Evolutionary conservation across 768 basidiomycete species (phyloP), one percentile per base, ranked within the genome.

Genomic region (Mycena pura): DNA sequence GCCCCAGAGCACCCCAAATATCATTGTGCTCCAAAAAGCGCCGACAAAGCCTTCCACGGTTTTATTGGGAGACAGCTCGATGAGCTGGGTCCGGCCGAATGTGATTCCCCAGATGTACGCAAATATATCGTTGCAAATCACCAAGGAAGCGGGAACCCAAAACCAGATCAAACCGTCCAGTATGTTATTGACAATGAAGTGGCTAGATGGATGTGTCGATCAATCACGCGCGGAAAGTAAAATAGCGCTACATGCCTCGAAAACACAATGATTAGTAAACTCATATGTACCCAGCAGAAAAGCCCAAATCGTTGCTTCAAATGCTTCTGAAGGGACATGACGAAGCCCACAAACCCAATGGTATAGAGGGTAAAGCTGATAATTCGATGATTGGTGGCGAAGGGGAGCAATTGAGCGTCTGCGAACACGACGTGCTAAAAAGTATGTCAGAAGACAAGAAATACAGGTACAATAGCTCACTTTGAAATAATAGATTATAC

Each of bases 211-310:
- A 41, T 36, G 36, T 58, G 36, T 22, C 17, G n/a, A n/a, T n/a
- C n/a, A n/a, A n/a, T n/a, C n/a, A n/a, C 32, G 21, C 21, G 36
- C 21, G 13, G 25, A 17, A 21, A 36, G 28, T 25, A 36, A 25
- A 22, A 22, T 25, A 10, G 22, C 40, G 39, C 14, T n/a, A 13
- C 83, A 62, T 72, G 92, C 94, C 93, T 95, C 41, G 96, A 98
- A 19, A 99, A 90, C 31, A 99, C 97, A 61, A 99, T 91, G 68
- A 99, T 82, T 31, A 99, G 80, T 39, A 99, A 78, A 51, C 88
- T 94, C 95, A 99, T 99, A 71, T 99, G 97, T 9, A 99, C 96
- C 97, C 97, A 99, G 71, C 97, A 96, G 80, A 99, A 99, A 36
- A 99, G 84, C 21, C 95, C 95, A 63, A 99, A 99, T 78, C 99